phyloP scores from a whole-genome alignment of 306 rosid species.

The Luffa aegyptiaca region DNA sequence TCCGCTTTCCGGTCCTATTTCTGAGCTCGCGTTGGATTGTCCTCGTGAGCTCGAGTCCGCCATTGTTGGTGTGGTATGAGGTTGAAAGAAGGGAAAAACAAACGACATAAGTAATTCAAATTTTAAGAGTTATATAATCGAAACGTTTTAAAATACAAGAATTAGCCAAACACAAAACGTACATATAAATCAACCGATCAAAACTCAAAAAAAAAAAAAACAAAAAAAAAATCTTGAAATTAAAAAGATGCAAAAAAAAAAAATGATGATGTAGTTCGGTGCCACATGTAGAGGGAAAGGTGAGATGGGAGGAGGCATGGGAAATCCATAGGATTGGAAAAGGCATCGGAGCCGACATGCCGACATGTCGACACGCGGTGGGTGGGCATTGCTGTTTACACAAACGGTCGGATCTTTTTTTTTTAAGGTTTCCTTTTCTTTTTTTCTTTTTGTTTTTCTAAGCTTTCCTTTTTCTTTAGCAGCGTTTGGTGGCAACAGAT shows the following conservation, averaged over 20 bases:
- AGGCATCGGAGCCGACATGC: neutral
- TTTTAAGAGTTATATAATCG: too few species aligned
- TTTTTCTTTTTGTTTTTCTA: neutral
- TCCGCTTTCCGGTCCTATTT: too few species aligned
- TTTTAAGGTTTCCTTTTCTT: neutral
- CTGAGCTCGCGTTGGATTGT: too few species aligned
- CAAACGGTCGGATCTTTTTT: neutral
- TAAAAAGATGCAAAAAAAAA: neutral
- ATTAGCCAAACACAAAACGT: too few species aligned
- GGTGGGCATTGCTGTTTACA: neutral
- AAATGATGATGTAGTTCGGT: neutral
- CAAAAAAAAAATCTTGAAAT: neutral
- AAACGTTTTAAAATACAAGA: too few species aligned
- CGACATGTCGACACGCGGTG: neutral
- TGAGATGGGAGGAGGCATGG: neutral
- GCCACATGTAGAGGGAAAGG: neutral
- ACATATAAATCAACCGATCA: too few species aligned
- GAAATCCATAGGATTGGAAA: neutral
- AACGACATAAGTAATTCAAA: too few species aligned
- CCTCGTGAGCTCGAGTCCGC: too few species aligned
- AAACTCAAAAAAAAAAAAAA: too few species aligned
- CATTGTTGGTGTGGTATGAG: too few species aligned
- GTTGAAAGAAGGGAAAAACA: too few species aligned
- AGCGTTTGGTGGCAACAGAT: neutral
- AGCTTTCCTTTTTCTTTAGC: neutral